phyloP scores from a whole-genome alignment of 305 asterid species.

The Solanum hybrid region DNA sequence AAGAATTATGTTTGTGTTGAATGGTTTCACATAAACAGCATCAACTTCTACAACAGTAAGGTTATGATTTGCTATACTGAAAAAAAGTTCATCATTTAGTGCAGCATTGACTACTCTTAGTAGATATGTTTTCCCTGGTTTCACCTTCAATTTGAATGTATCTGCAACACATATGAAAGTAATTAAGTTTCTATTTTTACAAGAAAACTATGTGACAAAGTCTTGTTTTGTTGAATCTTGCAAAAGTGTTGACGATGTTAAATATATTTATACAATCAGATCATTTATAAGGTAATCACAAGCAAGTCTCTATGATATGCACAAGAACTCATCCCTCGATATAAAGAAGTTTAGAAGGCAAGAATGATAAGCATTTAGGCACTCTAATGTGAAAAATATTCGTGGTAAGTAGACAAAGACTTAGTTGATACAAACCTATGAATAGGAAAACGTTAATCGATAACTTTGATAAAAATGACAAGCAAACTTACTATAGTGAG shows the following conservation, averaged over 20 bases:
- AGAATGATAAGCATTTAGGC: neutral
- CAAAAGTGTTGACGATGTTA: neutral
- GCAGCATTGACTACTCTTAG: constrained; percentile 62
- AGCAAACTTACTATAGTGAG: neutral
- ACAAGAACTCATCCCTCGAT: neutral
- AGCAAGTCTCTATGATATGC: neutral
- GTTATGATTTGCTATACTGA: constrained; percentile 37
- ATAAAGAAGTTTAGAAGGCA: neutral
- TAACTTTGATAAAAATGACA: neutral
- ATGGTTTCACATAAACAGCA: constrained; percentile 52
- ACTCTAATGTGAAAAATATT: neutral
- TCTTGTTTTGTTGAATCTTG: neutral
- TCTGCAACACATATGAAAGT: constrained; percentile 10
- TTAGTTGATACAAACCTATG: neutral
- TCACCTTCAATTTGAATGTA: constrained; percentile 45
- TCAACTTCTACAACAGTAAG: constrained; percentile 49
- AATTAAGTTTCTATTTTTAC: neutral
- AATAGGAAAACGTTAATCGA: neutral
- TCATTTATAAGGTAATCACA: neutral
- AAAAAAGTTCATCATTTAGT: constrained; percentile 59
- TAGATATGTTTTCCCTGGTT: constrained; percentile 52
- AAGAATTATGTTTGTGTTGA: constrained; percentile 25
- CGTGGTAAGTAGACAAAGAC: neutral
- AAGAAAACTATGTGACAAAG: neutral
- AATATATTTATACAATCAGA: neutral